phyloP scores from a whole-genome alignment of 495 filamentous ascomycete species.

The Aspergillus indologenus region DNA sequence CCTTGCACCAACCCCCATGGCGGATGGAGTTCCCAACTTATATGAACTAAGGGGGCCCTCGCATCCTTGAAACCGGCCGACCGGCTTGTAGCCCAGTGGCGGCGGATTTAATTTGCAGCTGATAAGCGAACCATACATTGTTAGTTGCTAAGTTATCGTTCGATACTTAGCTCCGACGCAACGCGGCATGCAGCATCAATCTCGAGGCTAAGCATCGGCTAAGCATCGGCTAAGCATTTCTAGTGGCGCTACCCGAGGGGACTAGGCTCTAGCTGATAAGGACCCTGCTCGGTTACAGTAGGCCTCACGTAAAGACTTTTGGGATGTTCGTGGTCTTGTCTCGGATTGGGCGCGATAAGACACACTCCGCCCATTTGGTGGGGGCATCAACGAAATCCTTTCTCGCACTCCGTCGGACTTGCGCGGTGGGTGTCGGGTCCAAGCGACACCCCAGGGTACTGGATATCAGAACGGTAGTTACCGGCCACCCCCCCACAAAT shows the following conservation, averaged over 20 bases:
- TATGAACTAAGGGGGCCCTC: neutral
- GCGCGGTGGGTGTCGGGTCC: too few relatives aligned
- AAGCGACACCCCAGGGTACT: too few relatives aligned
- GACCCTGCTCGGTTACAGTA: too few relatives aligned
- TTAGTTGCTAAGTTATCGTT: neutral
- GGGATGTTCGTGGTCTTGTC: too few relatives aligned
- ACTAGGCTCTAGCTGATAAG: too few relatives aligned
- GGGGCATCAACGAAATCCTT: too few relatives aligned
- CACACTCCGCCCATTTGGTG: too few relatives aligned
- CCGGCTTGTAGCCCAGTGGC: neutral
- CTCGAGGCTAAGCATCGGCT: neutral
- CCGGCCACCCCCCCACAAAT: too few relatives aligned
- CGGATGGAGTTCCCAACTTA: neutral
- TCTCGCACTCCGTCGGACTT: too few relatives aligned
- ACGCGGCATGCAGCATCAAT: neutral
- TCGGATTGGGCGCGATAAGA: neutral
- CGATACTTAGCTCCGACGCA: neutral
- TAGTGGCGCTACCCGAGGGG: neutral
- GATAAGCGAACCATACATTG: neutral
- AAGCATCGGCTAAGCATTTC: neutral
- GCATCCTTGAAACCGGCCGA: too few relatives aligned
- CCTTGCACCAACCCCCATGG: neutral
- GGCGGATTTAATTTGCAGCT: neutral
- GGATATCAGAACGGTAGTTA: too few relatives aligned
- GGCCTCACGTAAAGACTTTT: too few relatives aligned